Conservation (phyloP, 2,329 filamentous ascomycete species). For the Aaosphaeria pasadenensis region DNA sequence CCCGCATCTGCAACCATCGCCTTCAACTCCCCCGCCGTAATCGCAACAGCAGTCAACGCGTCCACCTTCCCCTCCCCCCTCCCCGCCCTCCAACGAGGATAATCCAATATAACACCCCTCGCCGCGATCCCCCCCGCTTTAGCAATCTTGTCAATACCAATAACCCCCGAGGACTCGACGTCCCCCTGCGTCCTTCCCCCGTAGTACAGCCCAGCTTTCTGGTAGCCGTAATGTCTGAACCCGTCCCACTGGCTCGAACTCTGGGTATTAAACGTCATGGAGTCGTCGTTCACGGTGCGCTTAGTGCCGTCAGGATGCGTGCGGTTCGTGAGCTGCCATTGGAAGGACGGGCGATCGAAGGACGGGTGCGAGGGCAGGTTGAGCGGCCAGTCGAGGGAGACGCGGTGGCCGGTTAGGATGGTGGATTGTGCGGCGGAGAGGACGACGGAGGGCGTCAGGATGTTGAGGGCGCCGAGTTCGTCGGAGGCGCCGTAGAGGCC, state of each 20-base stretch:
- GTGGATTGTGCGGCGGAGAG: conserved; percentile 41
- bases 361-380: conserved; percentile 38
- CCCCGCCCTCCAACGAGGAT: conserved; percentile 23
- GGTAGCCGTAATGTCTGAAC: conserved; percentile 42
- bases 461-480: conserved; percentile 54
- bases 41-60: conserved; percentile 19
- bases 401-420: conserved; percentile 41
- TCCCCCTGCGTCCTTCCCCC: conserved; percentile 31
- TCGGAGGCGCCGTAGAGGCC: conserved; percentile 53
- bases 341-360: conserved; percentile 32
- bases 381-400: conserved; percentile 41
- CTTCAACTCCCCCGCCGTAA: conserved; percentile 19
- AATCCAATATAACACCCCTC: conserved; percentile 29
- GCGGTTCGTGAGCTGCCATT: conserved; percentile 25
- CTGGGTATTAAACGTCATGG: conserved; percentile 38
- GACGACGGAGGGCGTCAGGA: conserved; percentile 49
- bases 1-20: conserved; percentile 34
- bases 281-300: conserved; percentile 36
- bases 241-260: conserved; percentile 41
- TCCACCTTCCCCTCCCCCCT: conserved; percentile 16
- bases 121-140: conserved; percentile 27
- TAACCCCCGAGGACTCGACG: not conserved
- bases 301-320: conserved; percentile 24
- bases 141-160: conserved; percentile 34
- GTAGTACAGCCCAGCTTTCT: conserved; percentile 41